Percentiles rank a stretch among this genome's conserved stretches.
Evolutionary conservation across 371 early-diverging fungal genomes (phyloP).

Genomic region (Dichotomocladium elegans): DNA sequence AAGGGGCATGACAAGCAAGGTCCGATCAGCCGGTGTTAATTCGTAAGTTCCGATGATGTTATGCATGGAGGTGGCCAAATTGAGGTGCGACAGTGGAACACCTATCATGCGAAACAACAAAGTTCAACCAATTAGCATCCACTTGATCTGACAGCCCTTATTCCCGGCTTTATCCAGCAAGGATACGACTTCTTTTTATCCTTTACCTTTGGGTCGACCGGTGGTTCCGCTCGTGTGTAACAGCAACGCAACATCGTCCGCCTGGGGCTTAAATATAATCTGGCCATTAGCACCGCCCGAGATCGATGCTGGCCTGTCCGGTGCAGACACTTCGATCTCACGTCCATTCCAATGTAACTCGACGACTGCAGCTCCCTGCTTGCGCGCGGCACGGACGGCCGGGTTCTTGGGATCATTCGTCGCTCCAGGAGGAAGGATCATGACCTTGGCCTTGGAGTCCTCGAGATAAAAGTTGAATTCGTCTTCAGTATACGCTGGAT

Average conservation of each 20-base stretch:
- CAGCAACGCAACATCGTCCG: slow-evolving; percentile 65
- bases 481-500: slow-evolving; percentile 66
- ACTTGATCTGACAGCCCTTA: too few relatives aligned
- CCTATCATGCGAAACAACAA: slow-evolving; percentile 24
- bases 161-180: too few relatives aligned
- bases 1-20: slow-evolving; percentile 86
- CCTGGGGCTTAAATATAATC: slow-evolving; percentile 28
- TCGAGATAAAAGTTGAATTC: slow-evolving; percentile 82
- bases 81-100: slow-evolving; percentile 83
- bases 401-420: slow-evolving; percentile 40
- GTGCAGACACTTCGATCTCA: slow-evolving; percentile 20
- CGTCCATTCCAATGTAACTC: slow-evolving; percentile 53
- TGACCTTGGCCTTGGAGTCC: slow-evolving; percentile 59
- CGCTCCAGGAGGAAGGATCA: slow-evolving; percentile 62
- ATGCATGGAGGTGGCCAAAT: slow-evolving; percentile 67
- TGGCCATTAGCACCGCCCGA: background rate
- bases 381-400: slow-evolving; percentile 62
- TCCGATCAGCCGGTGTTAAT: slow-evolving; percentile 57
- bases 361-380: slow-evolving; percentile 51
- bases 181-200: background rate
- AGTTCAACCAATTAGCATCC: background rate
- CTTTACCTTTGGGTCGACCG: slow-evolving; percentile 75
- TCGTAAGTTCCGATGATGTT: slow-evolving; percentile 74
- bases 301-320: slow-evolving; percentile 1
- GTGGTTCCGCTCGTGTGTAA: slow-evolving; percentile 86